Evolutionary conservation across 164 flowering plant genomes (phyloP).

Genomic region (Paratinospora sagittata): DNA sequence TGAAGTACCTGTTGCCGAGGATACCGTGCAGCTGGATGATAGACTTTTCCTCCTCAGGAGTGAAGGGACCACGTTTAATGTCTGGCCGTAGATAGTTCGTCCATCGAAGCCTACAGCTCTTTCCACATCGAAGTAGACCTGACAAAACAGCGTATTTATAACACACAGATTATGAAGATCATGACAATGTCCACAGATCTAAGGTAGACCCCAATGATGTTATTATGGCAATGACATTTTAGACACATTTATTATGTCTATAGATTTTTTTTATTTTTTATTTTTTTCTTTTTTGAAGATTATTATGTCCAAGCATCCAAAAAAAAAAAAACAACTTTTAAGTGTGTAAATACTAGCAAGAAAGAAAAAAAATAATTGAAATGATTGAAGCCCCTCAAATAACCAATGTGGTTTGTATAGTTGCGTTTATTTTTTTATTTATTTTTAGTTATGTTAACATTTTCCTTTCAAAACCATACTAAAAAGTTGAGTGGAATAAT

Average conservation of each 20-base stretch:
- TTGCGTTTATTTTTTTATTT: too few relatives aligned
- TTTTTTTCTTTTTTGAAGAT: too few relatives aligned
- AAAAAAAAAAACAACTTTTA: too few relatives aligned
- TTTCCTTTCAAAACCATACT: too few relatives aligned
- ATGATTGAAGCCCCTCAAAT: too few relatives aligned
- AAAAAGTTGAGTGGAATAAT: too few relatives aligned
- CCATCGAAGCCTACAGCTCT: constrained; percentile 95
- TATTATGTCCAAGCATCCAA: too few relatives aligned
- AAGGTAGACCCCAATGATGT: neutral
- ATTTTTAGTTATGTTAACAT: too few relatives aligned
- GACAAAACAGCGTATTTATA: neutral
- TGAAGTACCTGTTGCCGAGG: constrained; percentile 74
- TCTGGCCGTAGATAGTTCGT: constrained; percentile 93
- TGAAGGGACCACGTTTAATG: constrained; percentile 87
- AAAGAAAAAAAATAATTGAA: too few relatives aligned
- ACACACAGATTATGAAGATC: neutral
- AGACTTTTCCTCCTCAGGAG: constrained; percentile 70
- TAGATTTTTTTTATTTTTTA: too few relatives aligned
- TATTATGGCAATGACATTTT: neutral
- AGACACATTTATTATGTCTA: neutral
- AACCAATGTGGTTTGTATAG: too few relatives aligned
- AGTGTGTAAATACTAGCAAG: too few relatives aligned
- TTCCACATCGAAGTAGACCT: constrained; percentile 95
- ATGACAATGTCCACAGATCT: neutral
- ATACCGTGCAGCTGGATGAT: constrained; percentile 83